Conservation (phyloP, 73 alveolate genomes). For the Loxodes magnus region DNA sequence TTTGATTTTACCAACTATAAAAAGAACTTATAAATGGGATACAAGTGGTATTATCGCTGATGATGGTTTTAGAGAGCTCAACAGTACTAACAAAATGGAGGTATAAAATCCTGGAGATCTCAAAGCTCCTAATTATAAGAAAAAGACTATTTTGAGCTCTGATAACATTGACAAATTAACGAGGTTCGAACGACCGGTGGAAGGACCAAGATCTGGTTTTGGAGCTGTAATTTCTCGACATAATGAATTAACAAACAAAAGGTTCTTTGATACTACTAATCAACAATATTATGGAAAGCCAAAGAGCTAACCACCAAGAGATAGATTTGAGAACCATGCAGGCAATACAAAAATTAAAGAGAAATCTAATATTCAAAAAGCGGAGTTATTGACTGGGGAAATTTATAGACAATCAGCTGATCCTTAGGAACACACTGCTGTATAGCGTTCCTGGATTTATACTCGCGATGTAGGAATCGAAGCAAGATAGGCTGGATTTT, state of each 20-base stretch:
- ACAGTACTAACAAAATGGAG: constrained; percentile 21
- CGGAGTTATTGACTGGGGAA: constrained; percentile 16
- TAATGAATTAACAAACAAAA: constrained; percentile 22
- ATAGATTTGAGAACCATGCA: background rate
- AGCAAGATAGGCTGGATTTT: constrained; percentile 9
- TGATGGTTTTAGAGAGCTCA: constrained; percentile 42
- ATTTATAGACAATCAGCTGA: constrained; percentile 14
- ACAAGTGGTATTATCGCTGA: constrained; percentile 45
- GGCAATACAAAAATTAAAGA: constrained; percentile 15
- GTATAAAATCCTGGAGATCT: constrained; percentile 30
- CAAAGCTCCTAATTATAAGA: background rate
- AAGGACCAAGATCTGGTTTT: constrained; percentile 48
- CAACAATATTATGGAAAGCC: constrained; percentile 25
- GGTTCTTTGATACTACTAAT: constrained; percentile 29
- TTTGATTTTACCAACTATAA: constrained; percentile 30
- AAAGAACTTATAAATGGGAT: constrained; percentile 35
- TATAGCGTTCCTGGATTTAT: constrained; percentile 31
- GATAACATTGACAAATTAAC: constrained; percentile 31
- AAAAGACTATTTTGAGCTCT: constrained; percentile 43
- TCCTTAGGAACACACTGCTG: constrained; percentile 26
- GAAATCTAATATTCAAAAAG: constrained; percentile 4
- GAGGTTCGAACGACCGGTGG: constrained; percentile 23
- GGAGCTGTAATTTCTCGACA: constrained; percentile 42
- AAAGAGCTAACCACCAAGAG: constrained; percentile 6
- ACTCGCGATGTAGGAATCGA: constrained; percentile 17